These are phyloP conservation scores for Epichloe gansuensis DNA, from an alignment of 2,329 filamentous ascomycete species.

Conservation along the genomic window DNA sequence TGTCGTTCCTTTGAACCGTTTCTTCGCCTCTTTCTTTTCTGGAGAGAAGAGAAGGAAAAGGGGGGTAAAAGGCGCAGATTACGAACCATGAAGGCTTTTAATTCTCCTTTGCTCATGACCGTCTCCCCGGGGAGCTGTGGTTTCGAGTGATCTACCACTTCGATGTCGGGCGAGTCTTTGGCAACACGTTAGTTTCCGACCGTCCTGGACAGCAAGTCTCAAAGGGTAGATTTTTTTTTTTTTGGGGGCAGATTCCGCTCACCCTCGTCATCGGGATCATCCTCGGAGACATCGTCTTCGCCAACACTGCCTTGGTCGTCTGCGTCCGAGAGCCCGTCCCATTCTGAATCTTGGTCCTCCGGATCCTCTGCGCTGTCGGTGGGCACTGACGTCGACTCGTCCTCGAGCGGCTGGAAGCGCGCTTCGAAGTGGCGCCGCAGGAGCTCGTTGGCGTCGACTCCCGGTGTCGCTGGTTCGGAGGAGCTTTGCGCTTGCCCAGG, in stretches of 20 bases:
- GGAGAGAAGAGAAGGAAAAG: neutral
- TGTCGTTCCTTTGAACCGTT: neutral
- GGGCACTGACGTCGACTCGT: conserved; percentile 6
- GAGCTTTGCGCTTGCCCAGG: conserved; percentile 38
- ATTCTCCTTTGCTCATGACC: conserved; percentile 52
- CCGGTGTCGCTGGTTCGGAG: conserved; percentile 17
- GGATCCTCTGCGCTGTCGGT: conserved; percentile 12
- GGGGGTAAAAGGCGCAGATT: neutral
- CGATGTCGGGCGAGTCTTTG: conserved; percentile 21
- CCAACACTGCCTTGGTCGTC: conserved; percentile 16
- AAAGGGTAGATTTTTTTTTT: neutral
- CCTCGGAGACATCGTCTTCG: conserved; percentile 29
- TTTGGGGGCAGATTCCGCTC: conserved; percentile 8
- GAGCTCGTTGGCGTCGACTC: conserved; percentile 55
- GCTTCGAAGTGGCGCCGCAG: conserved; percentile 81
- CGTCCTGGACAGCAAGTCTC: too few relatives aligned
- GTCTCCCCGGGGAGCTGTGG: conserved; percentile 23
- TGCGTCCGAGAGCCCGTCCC: conserved; percentile 13
- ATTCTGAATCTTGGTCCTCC: conserved; percentile 2
- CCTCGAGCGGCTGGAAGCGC: conserved; percentile 63
- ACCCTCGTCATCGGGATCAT: conserved; percentile 19
- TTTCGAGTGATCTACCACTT: conserved; percentile 50
- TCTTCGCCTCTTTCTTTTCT: neutral
- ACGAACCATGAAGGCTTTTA: conserved; percentile 65
- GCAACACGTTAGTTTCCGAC: too few relatives aligned